A percentile compares a stretch with the other conserved stretches of the same genome.
These are phyloP conservation scores for Penicillium lividum DNA, from an alignment of 495 filamentous ascomycete species.

Conservation along the genomic window DNA sequence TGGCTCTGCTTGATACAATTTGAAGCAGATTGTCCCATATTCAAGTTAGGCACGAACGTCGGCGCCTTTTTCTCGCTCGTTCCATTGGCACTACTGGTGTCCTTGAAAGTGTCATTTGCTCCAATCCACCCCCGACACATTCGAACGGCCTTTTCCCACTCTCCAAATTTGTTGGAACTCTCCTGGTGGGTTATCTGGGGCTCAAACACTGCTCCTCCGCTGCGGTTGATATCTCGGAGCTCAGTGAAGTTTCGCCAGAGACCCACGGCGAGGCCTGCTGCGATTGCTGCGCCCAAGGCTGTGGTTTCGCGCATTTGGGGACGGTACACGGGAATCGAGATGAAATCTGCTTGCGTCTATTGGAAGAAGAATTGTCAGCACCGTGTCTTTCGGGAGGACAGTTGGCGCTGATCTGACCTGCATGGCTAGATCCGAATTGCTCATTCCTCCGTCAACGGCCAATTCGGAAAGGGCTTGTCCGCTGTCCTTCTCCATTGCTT, in stretches of 20 bases:
- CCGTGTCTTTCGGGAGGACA: background rate
- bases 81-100: background rate
- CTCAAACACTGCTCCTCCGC: slow-evolving; percentile 70
- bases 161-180: slow-evolving; percentile 63
- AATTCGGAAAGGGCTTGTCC: slow-evolving; percentile 75
- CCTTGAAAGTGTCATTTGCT: background rate
- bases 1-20: background rate
- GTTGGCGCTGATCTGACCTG: slow-evolving; percentile 49
- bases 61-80: background rate
- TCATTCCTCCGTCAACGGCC: slow-evolving; percentile 93
- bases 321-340: slow-evolving; percentile 48
- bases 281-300: slow-evolving; percentile 88
- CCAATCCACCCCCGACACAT: slow-evolving; percentile 80
- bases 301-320: slow-evolving; percentile 87
- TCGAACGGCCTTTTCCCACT: slow-evolving; percentile 82
- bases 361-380: background rate
- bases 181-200: slow-evolving; percentile 64
- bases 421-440: slow-evolving; percentile 91
- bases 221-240: slow-evolving; percentile 72
- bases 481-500: slow-evolving; percentile 93
- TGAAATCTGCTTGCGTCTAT: slow-evolving; percentile 46
- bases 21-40: background rate
- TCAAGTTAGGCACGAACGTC: background rate
- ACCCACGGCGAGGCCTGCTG: slow-evolving; percentile 84
- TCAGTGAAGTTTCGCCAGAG: slow-evolving; percentile 83